Evolutionary conservation across 352 stramenopile species (phyloP), one percentile per base, ranked within the genome.

Genomic region (Pythium insidiosum): DNA sequence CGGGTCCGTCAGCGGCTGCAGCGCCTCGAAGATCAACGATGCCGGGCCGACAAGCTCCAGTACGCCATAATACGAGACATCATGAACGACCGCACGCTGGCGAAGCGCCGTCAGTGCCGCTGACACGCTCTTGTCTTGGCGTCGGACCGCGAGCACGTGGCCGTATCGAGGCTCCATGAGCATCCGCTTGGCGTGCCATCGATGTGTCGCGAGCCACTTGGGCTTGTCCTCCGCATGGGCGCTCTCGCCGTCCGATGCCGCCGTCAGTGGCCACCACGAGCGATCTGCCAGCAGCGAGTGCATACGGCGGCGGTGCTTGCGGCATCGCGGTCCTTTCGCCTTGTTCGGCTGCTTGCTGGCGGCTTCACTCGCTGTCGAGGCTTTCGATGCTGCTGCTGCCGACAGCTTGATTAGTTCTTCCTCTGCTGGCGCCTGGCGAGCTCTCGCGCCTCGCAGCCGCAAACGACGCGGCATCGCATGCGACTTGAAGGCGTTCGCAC

Each of bases 121-220:
- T 16, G 78, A 82, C 9, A 82, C 56, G 43, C 73, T 77, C 31
- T 86, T 86, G 33, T 88, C 77, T 0, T 70, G 45, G 15, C 74
- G 63, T 6, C 56, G 66, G 7, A 61, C 35, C 2, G 77, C 53
- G 35, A 88, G 39, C 42, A 65, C 46, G 36, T 80, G 48, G 26
- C 78, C 78, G 50, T 72, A 68, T n/a, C 50, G 49, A 15, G 67
- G 53, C 18, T 26, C 28, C 78, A 90, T 88, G 4, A 44, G 42
- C 75, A 91, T 88, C 16, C 78, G 71, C 36, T 88, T 91, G 54
- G 70, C 61, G 52, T 91, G 78, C 73, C 75, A 91, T 47, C 72
- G 16, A 51, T 91, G 78, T 7, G 75, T 83, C 5, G 73, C 13
- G 34, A 91, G 53, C 75, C 73, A 83, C 33, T 64, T 64, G 12